Percentiles rank a stretch among this genome's conserved stretches.
phyloP scores from a whole-genome alignment of 179 eudicot genomes.

The Corrigiola litoralis region DNA sequence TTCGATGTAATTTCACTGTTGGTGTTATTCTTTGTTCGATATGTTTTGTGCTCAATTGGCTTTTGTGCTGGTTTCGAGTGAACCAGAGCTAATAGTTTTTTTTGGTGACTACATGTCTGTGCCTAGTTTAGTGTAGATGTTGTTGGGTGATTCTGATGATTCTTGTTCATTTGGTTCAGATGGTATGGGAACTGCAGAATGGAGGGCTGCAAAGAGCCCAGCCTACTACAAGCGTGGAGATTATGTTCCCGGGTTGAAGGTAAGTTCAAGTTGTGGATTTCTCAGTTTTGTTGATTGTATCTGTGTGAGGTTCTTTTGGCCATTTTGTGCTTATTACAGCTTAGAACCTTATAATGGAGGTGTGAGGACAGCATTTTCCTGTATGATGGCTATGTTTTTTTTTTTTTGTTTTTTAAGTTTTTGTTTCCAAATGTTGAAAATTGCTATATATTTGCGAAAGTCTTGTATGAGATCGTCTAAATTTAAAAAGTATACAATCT shows the following conservation, averaged over 20 bases:
- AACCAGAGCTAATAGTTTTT: neutral
- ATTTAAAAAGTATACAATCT: too few relatives aligned
- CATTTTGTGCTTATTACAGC: too few relatives aligned
- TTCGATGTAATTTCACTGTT: neutral
- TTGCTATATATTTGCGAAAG: too few relatives aligned
- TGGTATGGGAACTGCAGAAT: slow-evolving; percentile 99
- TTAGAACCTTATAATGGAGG: too few relatives aligned
- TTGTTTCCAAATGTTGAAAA: too few relatives aligned
- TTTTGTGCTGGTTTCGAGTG: neutral
- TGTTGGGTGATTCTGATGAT: neutral
- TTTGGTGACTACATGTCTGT: neutral
- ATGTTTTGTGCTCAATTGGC: too few relatives aligned
- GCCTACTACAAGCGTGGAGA: slow-evolving; percentile 96
- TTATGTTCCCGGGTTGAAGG: slow-evolving; percentile 98
- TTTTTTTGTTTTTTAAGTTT: too few relatives aligned
- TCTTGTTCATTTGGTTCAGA: slow-evolving; percentile 38
- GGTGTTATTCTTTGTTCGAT: neutral
- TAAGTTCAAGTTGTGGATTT: slow-evolving; percentile 4
- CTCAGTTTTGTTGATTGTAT: neutral
- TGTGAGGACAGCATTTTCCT: too few relatives aligned
- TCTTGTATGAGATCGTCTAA: too few relatives aligned
- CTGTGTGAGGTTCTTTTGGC: too few relatives aligned
- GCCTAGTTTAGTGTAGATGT: neutral
- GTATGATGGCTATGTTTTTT: too few relatives aligned
- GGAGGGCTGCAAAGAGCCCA: slow-evolving; percentile 98